Conservation (phyloP, 140 eudicot species). For the Erigeron philadelphicus region DNA sequence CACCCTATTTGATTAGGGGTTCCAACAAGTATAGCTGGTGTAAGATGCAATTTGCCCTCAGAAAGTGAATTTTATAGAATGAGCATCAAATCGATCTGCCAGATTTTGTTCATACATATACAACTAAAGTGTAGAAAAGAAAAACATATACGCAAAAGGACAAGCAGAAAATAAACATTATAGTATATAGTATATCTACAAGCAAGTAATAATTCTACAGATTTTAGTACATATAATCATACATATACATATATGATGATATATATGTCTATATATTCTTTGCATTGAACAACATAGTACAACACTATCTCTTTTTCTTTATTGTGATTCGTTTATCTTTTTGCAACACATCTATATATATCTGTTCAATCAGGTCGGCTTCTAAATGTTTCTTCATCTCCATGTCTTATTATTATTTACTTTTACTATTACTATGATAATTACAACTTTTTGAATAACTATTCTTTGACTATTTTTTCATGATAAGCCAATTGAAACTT, state of each 20-base stretch:
- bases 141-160: slow-evolving; percentile 32
- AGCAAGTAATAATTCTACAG: slow-evolving; percentile 4
- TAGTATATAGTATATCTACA: slow-evolving; percentile 8
- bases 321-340: slow-evolving; percentile 29
- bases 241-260: too few species aligned
- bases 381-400: slow-evolving; percentile 30
- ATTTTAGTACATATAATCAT: neutral
- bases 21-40: slow-evolving; percentile 44
- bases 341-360: slow-evolving; percentile 30
- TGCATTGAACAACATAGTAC: slow-evolving; percentile 40
- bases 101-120: slow-evolving; percentile 37
- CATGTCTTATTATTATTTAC: neutral
- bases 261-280: slow-evolving; percentile 12
- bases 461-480: neutral
- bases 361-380: slow-evolving; percentile 41
- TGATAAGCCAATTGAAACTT: neutral
- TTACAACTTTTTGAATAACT: neutral
- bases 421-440: neutral
- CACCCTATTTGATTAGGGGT: slow-evolving; percentile 24
- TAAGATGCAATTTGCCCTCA: slow-evolving; percentile 46
- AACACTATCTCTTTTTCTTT: slow-evolving; percentile 20
- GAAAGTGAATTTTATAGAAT: slow-evolving; percentile 32
- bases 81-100: slow-evolving; percentile 33
- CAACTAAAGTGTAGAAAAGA: slow-evolving; percentile 21
- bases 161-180: slow-evolving; percentile 15